A percentile compares a stretch with the other conserved stretches of the same genome.
Conservation (phyloP, 2,329 filamentous ascomycete genomes). For the Coleophoma crateriformis region DNA sequence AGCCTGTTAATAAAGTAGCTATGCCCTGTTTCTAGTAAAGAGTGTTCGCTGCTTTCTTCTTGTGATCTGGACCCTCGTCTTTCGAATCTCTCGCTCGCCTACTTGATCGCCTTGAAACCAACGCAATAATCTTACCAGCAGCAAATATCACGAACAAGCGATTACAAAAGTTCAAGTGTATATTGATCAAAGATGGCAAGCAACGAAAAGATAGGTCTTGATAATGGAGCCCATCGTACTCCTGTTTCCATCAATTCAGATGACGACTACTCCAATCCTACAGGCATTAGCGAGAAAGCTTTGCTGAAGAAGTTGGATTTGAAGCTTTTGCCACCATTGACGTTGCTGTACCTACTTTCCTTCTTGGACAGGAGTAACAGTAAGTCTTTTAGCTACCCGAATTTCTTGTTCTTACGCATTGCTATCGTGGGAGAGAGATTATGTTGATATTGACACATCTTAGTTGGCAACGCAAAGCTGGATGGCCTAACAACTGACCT, state of each 20-base stretch:
- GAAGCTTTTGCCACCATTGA: constrained; percentile 46
- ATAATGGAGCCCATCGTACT: neutral
- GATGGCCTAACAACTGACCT: constrained; percentile 48
- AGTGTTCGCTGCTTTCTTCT: too few relatives aligned
- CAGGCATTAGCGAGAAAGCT: constrained; percentile 44
- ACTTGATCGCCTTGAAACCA: too few relatives aligned
- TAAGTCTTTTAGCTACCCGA: constrained; percentile 25
- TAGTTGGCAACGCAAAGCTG: constrained; percentile 53
- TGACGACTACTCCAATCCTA: constrained; percentile 14
- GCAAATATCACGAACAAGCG: too few relatives aligned
- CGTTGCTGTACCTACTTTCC: constrained; percentile 48
- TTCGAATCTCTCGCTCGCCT: too few relatives aligned
- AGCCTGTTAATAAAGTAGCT: too few relatives aligned
- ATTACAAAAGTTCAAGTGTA: too few relatives aligned
- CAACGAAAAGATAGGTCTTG: neutral
- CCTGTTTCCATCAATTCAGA: constrained; percentile 5
- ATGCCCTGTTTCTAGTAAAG: too few relatives aligned
- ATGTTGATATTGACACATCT: constrained; percentile 4
- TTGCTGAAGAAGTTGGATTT: constrained; percentile 52
- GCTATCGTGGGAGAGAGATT: neutral
- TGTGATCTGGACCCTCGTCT: too few relatives aligned
- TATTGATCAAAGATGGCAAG: neutral
- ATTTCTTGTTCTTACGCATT: neutral
- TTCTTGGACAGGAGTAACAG: constrained; percentile 54
- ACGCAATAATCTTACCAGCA: too few relatives aligned